Evolutionary conservation across 2,329 filamentous ascomycete species (phyloP), one percentile per base, ranked within the genome.

Genomic region (Sordariomycetes sp.): DNA sequence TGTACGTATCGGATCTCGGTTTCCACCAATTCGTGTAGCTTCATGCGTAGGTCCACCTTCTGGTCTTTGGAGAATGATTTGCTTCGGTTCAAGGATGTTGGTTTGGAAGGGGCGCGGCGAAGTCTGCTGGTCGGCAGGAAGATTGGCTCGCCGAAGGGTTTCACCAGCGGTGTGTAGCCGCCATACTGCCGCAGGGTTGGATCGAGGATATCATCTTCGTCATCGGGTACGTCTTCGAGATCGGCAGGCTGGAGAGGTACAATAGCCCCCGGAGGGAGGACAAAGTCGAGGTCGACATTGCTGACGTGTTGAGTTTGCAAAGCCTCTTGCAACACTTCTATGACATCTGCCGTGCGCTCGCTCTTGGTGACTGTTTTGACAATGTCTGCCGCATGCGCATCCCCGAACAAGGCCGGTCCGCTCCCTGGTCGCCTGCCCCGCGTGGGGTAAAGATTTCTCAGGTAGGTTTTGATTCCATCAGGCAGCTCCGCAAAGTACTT

Each of bases 401-500:
- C 87, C 42, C 83, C 76, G 58, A 96, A 96, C 39, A 94, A 69
- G 28, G 70, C 67, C 15, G 82, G 75, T 2, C 73, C 70, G 27
- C 77, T 80, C 26, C 75, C 74, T 5, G 81, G 76, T 33, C 74
- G 66, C 37, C 72, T 68, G 16, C 66, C 67, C 47, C 69, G 58
- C 11, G 68, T 65, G 24, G 70, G 69, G 44, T 74, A 76, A 24
- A 65, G 58, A 46, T 68, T 69, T 45, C 69, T 76, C 55, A 94
- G 71, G 40, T 77, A 71, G 47, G 68, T 69, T 65, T 86, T 94
- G 51, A 87, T 80, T 24, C 72, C 66, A 35, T 82, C 74, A 16
- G 88, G 79, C 34, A 98, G 69, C 59, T 96, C 90, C 40, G 75
- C 73, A 54, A 95, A 96, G 67, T 95, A 98, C 57, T 94, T 95